Base-by-base conservation (phyloP, 352 stramenopile species). In the Phytophthora pisi region DNA sequence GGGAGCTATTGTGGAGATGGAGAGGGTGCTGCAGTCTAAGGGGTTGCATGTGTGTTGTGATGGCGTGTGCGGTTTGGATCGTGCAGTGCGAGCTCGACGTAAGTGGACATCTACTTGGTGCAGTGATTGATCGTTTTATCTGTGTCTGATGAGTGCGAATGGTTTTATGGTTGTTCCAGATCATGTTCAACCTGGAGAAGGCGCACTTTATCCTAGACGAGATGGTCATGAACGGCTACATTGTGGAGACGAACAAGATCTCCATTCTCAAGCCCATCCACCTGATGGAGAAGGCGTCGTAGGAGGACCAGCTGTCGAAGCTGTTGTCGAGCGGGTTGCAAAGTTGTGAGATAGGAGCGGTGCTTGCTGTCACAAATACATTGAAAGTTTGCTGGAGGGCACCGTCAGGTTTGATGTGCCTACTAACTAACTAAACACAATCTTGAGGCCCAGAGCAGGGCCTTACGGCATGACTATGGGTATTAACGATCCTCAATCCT, bases 191-290 rank as follows among this genome's bases (percentile, higher is more conserved):
- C 70, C 71, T 97, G 60, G 90, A 97, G 68, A 97, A 96, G 67
- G 90, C 89, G 46, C 90, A 97, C 68, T 97, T 96, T 64, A 95
- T 97, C 53, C 64, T 96, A 51, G 89, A 97, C 72, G 90, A 98
- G 75, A 99, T 99, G 97, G 93, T 99, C 55, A 98, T 99, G 88
- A 99, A 99, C 88, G 98, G 98, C 30, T 98, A 96, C 73, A 98
- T 99, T 63, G 97, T 99, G 52, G 98, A 99, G 75, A 99, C 97
- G 23, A 99, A 99, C 85, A 99, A 99, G 72, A 87, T 96, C 46
- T 99, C 98, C 69, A 97, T 99, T 64, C 85, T 99, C 57, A 98
- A 98, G 78, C 97, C 97, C 9, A 98, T 99, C 70, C 89, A 98
- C 75, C 84, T 99, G 62, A 98, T 99, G 93, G 97, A 99, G 74